phyloP scores from a whole-genome alignment of 1,139 yeast genomes.

The Wickerhamomyces sp. region DNA sequence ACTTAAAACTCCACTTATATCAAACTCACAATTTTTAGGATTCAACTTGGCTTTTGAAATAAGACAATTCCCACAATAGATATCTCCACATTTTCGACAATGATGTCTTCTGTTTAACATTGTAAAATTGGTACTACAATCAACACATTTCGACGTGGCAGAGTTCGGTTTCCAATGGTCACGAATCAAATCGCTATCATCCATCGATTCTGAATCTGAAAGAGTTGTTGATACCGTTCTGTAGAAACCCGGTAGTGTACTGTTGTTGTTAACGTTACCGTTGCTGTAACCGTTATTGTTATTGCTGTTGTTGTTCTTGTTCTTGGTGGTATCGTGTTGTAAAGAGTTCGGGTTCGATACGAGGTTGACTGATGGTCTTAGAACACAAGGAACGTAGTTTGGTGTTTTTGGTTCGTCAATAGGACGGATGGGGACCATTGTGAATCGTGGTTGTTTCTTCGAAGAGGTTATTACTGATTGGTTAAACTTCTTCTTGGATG shows the following conservation, averaged over 20 bases:
- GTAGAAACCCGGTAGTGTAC: too few species aligned
- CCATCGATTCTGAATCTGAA: too few species aligned
- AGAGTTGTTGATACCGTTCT: too few species aligned
- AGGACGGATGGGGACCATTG: slow-evolving; percentile 19
- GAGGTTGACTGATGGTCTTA: slow-evolving; percentile 11
- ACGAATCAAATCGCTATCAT: slow-evolving; percentile 27
- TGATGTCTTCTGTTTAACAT: slow-evolving; percentile 87
- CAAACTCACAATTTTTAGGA: slow-evolving; percentile 14
- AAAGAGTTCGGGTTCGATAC: not conserved
- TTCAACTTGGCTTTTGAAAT: slow-evolving; percentile 18
- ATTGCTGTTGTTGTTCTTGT: not conserved
- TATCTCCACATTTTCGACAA: slow-evolving; percentile 90
- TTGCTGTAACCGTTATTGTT: slow-evolving; percentile 1
- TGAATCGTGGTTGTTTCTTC: slow-evolving; percentile 14
- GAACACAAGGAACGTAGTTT: slow-evolving; percentile 23
- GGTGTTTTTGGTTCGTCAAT: slow-evolving; percentile 21
- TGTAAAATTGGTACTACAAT: slow-evolving; percentile 58
- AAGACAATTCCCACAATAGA: slow-evolving; percentile 49
- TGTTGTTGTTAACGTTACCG: too few species aligned
- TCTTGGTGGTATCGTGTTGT: not conserved
- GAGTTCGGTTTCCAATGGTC: slow-evolving; percentile 80
- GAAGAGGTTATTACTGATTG: slow-evolving; percentile 17
- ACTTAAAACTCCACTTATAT: slow-evolving; percentile 14
- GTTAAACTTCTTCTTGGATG: slow-evolving; percentile 18
- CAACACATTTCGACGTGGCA: slow-evolving; percentile 54